phyloP scores from a whole-genome alignment of 805 yeast genomes.

The Kodamaea nitidulidarum region DNA sequence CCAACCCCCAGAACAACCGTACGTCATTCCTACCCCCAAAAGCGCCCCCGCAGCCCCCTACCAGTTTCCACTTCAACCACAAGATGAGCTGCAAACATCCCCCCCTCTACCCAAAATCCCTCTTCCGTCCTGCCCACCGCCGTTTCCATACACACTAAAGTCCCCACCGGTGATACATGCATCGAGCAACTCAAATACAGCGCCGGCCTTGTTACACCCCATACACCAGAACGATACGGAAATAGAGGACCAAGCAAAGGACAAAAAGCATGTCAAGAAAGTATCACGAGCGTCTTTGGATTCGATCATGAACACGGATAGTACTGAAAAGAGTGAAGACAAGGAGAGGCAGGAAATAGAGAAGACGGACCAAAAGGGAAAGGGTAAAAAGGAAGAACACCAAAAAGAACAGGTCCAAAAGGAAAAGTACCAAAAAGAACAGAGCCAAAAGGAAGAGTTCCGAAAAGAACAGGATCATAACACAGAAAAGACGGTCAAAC shows the following conservation, averaged over 20 bases:
- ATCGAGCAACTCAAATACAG: not conserved
- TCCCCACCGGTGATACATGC: conserved; percentile 8
- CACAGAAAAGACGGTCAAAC: too few species aligned
- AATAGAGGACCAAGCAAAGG: not conserved
- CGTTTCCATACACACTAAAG: conserved; percentile 1
- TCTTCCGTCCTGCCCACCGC: not conserved
- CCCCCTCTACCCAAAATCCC: conserved; percentile 1
- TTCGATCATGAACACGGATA: conserved; percentile 6
- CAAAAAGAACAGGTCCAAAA: too few species aligned
- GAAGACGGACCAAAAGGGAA: too few species aligned
- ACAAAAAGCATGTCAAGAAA: not conserved
- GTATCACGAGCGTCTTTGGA: conserved; percentile 1
- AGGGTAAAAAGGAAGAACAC: too few species aligned
- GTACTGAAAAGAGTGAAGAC: not conserved
- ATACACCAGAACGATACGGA: not conserved
- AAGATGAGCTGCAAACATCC: conserved; percentile 2
- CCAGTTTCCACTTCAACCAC: not conserved
- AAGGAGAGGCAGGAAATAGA: not conserved
- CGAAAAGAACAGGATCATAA: too few species aligned
- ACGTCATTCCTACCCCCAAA: not conserved
- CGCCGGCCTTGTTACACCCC: not conserved
- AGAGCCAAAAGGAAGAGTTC: too few species aligned
- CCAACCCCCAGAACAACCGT: not conserved
- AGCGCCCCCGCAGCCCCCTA: conserved; percentile 1
- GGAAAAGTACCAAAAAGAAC: not conserved